These are phyloP conservation scores for Morella rubra DNA, from an alignment of 306 rosid species.

Conservation along the genomic window DNA sequence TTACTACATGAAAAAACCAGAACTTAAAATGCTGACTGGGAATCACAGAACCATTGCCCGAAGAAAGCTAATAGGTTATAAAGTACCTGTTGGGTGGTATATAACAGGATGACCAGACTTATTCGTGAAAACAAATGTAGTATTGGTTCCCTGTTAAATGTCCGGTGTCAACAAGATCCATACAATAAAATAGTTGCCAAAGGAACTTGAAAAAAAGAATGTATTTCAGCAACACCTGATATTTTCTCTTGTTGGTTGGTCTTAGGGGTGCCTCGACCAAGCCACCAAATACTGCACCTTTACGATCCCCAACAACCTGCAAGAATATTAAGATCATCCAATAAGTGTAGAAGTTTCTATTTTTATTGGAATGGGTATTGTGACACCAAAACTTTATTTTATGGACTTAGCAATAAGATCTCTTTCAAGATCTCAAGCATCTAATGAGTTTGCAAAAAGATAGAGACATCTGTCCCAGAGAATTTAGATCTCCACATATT, in stretches of 20 bases:
- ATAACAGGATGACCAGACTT: conserved; percentile 62
- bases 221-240: conserved; percentile 64
- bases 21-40: not conserved
- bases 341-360: not conserved
- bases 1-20: not conserved
- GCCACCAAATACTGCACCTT: conserved; percentile 94
- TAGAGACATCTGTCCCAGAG: not conserved
- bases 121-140: conserved; percentile 79
- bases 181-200: conserved; percentile 12
- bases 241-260: conserved; percentile 66
- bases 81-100: conserved; percentile 86
- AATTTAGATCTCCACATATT: not conserved
- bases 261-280: conserved; percentile 87
- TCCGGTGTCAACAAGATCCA: conserved; percentile 30
- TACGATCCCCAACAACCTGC: conserved; percentile 82
- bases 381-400: conserved; percentile 2
- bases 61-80: conserved; percentile 1
- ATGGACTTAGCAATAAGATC: not conserved
- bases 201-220: conserved; percentile 23
- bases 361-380: not conserved
- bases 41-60: not conserved
- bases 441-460: not conserved
- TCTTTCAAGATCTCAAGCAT: not conserved
- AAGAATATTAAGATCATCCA: conserved; percentile 15
- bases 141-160: conserved; percentile 76